Evolutionary conservation across 352 stramenopile species (phyloP).

Genomic region (Pythium folliculosum): DNA sequence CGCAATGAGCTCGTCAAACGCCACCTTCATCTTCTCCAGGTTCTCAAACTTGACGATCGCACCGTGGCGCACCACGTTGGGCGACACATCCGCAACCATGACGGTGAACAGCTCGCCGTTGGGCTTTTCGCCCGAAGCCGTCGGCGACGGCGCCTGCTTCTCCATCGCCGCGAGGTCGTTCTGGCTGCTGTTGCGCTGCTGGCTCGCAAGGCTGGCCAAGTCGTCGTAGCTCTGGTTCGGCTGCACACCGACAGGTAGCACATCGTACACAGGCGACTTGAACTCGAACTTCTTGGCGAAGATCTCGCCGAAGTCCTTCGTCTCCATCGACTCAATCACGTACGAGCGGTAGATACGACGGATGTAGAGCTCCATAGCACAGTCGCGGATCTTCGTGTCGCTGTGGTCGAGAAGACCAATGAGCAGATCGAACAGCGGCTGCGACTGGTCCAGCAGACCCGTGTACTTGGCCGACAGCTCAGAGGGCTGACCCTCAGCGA

Average conservation of each 20-base stretch:
- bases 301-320: conserved; percentile 52
- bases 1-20: conserved; percentile 66
- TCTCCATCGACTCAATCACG: conserved; percentile 83
- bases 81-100: conserved; percentile 76
- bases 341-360: conserved; percentile 88
- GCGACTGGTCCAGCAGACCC: conserved; percentile 76
- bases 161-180: conserved; percentile 39
- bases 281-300: conserved; percentile 89
- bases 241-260: conserved; percentile 69
- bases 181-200: conserved; percentile 57
- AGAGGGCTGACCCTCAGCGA: conserved; percentile 46
- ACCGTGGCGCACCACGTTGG: conserved; percentile 69
- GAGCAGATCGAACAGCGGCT: conserved; percentile 85
- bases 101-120: conserved; percentile 35
- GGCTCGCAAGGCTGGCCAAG: conserved; percentile 57
- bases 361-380: conserved; percentile 81
- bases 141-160: conserved; percentile 33
- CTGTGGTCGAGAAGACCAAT: conserved; percentile 79
- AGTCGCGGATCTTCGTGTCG: conserved; percentile 66
- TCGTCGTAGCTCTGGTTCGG: conserved; percentile 86
- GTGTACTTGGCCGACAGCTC: conserved; percentile 61
- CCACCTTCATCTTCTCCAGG: conserved; percentile 74
- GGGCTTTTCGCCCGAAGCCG: conserved; percentile 28
- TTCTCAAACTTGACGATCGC: conserved; percentile 89
- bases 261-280: conserved; percentile 79